phyloP scores from a whole-genome alignment of 2,329 filamentous ascomycete species.

The Fusarium nisikadoi region DNA sequence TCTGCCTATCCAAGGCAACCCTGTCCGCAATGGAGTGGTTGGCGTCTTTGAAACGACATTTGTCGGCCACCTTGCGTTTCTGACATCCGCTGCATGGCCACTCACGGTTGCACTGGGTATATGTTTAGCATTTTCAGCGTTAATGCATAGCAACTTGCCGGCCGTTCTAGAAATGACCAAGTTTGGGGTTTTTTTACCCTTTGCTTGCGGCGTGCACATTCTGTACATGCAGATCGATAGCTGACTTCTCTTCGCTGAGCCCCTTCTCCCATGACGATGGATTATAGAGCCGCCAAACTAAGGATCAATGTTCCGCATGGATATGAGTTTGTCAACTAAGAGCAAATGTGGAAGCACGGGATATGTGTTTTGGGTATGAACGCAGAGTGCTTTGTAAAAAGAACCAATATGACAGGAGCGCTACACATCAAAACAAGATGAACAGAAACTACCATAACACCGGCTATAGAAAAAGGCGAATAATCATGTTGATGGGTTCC shows the following conservation, averaged over 20 bases:
- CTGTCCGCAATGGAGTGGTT: constrained; percentile 41
- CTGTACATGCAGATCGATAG: constrained; percentile 54
- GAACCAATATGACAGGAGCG: constrained; percentile 1
- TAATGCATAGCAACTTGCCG: not conserved
- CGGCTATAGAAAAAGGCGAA: constrained; percentile 22
- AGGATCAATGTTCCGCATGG: not conserved
- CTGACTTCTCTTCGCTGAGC: constrained; percentile 25
- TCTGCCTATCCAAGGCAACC: constrained; percentile 25
- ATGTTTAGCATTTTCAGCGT: constrained; percentile 13
- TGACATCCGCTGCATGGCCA: constrained; percentile 55
- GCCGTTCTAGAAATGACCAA: not conserved
- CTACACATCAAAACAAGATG: constrained; percentile 8
- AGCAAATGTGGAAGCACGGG: not conserved
- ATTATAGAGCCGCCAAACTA: not conserved
- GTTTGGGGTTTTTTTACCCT: constrained; percentile 43
- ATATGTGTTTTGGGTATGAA: not conserved
- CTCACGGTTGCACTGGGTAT: constrained; percentile 51
- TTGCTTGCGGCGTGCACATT: constrained; percentile 55
- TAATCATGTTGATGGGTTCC: constrained; percentile 27
- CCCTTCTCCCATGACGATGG: constrained; percentile 28
- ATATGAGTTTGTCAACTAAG: not conserved
- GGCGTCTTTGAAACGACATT: constrained; percentile 48
- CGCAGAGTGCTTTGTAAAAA: not conserved
- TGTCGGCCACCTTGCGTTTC: constrained; percentile 52
- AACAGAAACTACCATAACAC: constrained; percentile 9